phyloP scores from a whole-genome alignment of 495 filamentous ascomycete species.

The Tuber borchii region DNA sequence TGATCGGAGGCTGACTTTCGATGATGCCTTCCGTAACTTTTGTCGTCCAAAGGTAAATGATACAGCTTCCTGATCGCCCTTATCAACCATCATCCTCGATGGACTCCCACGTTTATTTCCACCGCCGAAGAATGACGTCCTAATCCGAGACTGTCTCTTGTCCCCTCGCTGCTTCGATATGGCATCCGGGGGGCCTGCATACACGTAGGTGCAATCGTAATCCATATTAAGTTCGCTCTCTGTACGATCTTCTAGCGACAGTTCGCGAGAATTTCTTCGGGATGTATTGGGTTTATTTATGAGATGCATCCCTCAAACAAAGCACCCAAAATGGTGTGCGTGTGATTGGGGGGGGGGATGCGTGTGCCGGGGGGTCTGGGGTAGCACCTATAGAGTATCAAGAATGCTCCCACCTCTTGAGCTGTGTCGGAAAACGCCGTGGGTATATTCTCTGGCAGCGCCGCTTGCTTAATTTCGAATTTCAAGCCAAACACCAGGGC shows the following conservation, averaged over 20 bases:
- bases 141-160: constrained; percentile 37
- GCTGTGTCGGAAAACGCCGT: constrained; percentile 16
- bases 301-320: constrained; percentile 21
- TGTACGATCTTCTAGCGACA: constrained; percentile 24
- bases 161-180: constrained; percentile 26
- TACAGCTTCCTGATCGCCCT: constrained; percentile 26
- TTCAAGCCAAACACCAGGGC: background rate
- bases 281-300: constrained; percentile 36
- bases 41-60: constrained; percentile 29
- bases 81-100: constrained; percentile 30
- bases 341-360: background rate
- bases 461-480: constrained; percentile 28
- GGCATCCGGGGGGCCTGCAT: constrained; percentile 15
- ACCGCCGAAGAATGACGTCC: constrained; percentile 34
- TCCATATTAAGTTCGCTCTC: constrained; percentile 18
- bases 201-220: constrained; percentile 31
- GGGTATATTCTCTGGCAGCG: constrained; percentile 11
- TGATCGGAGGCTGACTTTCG: constrained; percentile 35
- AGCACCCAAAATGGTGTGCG: background rate
- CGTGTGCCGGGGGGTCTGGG: background rate
- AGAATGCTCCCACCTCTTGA: constrained; percentile 11
- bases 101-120: constrained; percentile 33
- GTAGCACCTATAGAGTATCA: constrained; percentile 10
- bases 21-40: constrained; percentile 36
- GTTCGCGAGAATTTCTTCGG: constrained; percentile 30